These are phyloP conservation scores for Darksidea phi DNA, from an alignment of 495 filamentous ascomycete genomes.

Conservation along the genomic window DNA sequence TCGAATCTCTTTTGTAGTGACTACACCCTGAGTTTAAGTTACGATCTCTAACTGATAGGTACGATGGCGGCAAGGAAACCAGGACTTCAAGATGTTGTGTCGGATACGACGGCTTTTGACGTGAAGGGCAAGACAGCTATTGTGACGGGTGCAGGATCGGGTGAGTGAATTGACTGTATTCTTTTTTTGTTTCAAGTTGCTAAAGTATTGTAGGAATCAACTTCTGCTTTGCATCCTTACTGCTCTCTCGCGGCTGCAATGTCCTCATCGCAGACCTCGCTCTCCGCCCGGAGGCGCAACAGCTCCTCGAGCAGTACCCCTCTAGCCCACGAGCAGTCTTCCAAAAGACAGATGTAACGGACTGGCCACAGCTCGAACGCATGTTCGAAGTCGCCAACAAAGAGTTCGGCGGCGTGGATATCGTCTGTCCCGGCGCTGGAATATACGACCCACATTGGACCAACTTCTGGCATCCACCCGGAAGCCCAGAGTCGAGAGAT, in stretches of 20 bases:
- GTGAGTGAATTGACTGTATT: constrained; percentile 46
- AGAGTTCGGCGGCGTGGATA: constrained; percentile 60
- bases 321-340: constrained; percentile 54
- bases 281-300: constrained; percentile 62
- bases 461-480: constrained; percentile 67
- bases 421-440: constrained; percentile 69
- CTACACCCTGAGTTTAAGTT: no score
- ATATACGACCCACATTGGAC: constrained; percentile 66
- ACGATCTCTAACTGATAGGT: no score
- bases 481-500: constrained; percentile 52
- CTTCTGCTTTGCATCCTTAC: constrained; percentile 57
- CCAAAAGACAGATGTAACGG: constrained; percentile 60
- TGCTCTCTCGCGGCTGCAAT: constrained; percentile 61
- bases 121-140: constrained; percentile 62
- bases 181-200: no score
- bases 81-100: background rate
- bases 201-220: constrained; percentile 50
- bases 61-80: constrained; percentile 11
- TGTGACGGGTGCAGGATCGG: constrained; percentile 69
- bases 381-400: constrained; percentile 57
- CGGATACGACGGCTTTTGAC: constrained; percentile 19
- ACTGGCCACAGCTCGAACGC: constrained; percentile 58
- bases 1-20: no score
- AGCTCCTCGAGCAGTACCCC: constrained; percentile 53
- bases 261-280: constrained; percentile 66